A percentile compares a stretch with the other conserved stretches of the same genome.
These are phyloP conservation scores for Trichophyton mentagrophytes DNA, from an alignment of 2,329 filamentous ascomycete species.

Conservation along the genomic window DNA sequence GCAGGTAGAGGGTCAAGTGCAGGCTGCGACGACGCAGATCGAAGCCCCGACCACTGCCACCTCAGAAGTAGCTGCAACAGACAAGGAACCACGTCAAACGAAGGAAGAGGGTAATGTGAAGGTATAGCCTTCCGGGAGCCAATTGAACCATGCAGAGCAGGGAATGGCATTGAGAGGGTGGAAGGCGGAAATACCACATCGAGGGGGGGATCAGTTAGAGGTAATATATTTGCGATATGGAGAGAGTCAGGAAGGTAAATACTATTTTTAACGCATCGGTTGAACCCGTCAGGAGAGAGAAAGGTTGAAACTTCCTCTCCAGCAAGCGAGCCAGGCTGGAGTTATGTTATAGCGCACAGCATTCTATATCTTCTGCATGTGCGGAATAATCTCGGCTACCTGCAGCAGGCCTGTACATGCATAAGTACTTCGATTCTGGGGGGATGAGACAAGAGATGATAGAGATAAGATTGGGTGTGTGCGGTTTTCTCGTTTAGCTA, in stretches of 20 bases:
- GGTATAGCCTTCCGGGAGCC: neutral
- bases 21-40: slow-evolving; percentile 2
- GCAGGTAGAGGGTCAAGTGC: neutral
- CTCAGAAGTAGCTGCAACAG: neutral
- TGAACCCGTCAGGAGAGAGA: neutral
- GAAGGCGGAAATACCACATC: neutral
- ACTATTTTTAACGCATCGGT: neutral
- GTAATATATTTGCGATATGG: neutral
- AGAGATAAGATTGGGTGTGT: neutral
- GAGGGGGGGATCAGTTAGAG: no score
- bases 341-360: neutral
- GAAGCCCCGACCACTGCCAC: neutral
- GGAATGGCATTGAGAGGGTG: neutral
- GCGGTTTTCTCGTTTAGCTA: neutral
- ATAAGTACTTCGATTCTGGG: neutral
- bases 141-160: neutral
- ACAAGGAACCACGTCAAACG: neutral
- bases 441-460: neutral
- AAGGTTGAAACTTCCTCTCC: neutral
- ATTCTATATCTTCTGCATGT: neutral
- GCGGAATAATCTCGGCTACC: neutral
- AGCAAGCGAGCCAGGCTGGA: neutral
- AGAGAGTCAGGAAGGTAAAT: neutral
- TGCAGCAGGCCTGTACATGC: slow-evolving; percentile 1
- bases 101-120: neutral